A percentile compares a stretch with the other conserved stretches of the same genome.
phyloP scores from a whole-genome alignment of 2,329 filamentous ascomycete genomes.

The Pleurostoma richardsiae region DNA sequence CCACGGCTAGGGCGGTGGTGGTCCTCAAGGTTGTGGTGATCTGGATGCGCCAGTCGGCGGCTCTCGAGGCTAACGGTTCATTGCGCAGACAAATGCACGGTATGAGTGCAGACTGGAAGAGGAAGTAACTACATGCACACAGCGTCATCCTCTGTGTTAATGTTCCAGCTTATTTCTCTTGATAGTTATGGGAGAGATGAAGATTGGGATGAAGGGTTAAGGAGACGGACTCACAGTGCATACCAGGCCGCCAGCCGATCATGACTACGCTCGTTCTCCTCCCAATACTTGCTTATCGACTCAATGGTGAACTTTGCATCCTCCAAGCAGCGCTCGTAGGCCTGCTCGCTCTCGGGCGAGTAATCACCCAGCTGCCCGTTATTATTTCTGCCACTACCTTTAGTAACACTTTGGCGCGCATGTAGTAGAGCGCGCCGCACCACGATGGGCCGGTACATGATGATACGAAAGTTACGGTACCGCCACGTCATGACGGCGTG shows the following conservation, averaged over 20 bases:
- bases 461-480: constrained; percentile 37
- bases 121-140: constrained; percentile 26
- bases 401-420: too few species aligned
- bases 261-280: constrained; percentile 19
- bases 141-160: neutral
- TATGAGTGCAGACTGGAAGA: constrained; percentile 44
- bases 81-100: constrained; percentile 41
- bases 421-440: constrained; percentile 25
- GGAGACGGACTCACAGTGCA: constrained; percentile 17
- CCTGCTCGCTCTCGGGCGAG: constrained; percentile 14
- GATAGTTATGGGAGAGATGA: neutral
- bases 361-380: constrained; percentile 9
- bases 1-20: constrained; percentile 26
- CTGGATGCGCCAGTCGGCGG: constrained; percentile 33
- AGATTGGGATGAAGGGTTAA: too few species aligned
- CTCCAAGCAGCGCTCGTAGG: constrained; percentile 29
- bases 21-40: constrained; percentile 29
- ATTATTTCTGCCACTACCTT: too few species aligned
- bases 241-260: constrained; percentile 38
- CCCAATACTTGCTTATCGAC: constrained; percentile 32
- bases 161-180: constrained; percentile 13
- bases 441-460: constrained; percentile 41
- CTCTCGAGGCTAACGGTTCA: constrained; percentile 26
- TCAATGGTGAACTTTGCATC: constrained; percentile 34
- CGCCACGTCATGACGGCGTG: constrained; percentile 38